phyloP scores from a whole-genome alignment of 179 eudicot species.

The Amaranthus tricolor region DNA sequence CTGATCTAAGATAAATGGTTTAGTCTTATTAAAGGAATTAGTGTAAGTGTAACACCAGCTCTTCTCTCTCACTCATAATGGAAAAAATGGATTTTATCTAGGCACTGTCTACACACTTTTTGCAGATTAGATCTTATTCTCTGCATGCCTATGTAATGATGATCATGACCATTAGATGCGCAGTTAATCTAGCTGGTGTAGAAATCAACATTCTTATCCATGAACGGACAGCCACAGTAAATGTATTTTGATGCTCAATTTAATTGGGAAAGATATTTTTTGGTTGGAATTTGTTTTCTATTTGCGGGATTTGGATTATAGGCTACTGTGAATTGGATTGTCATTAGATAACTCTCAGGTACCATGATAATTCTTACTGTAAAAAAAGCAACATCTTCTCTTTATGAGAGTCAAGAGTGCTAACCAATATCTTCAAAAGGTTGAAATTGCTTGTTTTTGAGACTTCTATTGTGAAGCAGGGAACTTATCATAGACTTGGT shows the following conservation, averaged over 20 bases:
- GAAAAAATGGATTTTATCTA: too few species aligned
- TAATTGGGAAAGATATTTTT: not conserved
- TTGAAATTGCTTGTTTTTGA: too few species aligned
- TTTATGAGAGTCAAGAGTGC: too few species aligned
- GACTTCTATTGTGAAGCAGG: too few species aligned
- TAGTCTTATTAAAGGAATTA: too few species aligned
- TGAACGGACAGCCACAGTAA: not conserved
- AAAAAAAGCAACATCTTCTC: too few species aligned
- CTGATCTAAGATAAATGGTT: too few species aligned
- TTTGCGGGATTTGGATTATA: not conserved
- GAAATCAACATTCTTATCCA: not conserved
- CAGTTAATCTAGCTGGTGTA: not conserved
- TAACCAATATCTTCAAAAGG: too few species aligned
- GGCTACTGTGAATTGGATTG: not conserved
- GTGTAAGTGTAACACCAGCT: too few species aligned
- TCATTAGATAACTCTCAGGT: not conserved
- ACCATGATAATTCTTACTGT: too few species aligned
- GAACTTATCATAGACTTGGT: too few species aligned
- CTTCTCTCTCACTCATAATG: too few species aligned
- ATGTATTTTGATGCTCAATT: not conserved
- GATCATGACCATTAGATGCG: not conserved
- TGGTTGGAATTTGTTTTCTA: not conserved
- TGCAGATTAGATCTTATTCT: not conserved
- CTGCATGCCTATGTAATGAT: not conserved
- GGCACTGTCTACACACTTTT: not conserved